Base-by-base conservation (phyloP, 306 rosid species). In the Coriaria nepalensis region DNA sequence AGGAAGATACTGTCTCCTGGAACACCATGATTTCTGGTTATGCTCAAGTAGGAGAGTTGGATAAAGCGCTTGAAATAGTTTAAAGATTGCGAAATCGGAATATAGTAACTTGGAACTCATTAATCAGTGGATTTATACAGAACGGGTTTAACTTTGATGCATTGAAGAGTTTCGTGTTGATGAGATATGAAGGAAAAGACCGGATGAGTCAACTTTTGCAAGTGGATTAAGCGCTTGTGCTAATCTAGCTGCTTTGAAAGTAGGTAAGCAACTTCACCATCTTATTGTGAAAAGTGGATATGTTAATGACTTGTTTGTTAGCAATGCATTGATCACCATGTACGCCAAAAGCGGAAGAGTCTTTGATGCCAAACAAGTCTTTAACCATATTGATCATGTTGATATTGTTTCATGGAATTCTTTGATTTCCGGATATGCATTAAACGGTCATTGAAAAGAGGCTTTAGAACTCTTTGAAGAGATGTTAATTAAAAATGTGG, bases 341-440 rank as follows among this genome's bases (percentile, higher is more conserved):
- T 87, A 87, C 37, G 75, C 82, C 35, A 87, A 83, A 75, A 71
- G 82, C 14, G 93, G 85, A 62, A 56, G 62, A 53, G 57, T 78
- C 7, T 38, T 29, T 35, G 64, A 46, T 57, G 83, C 96, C 37
- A 69, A 73, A 49, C 67, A 59, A 14, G 67, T 78, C 51, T 87
- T 87, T 41, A 49, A 61, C 68, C 82, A 71, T 52, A 73, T 59
- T 35, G 51, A 52, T 40, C 32, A 50, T 13, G 56, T 55, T 6
- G 94, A 87, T 49, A 68, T 83, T 35, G 66, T 87, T 47, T 80
- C 96, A 53, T 80, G 87, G 87, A 87, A 87, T 63, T 79, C 94
- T 53, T 65, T 87, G 70, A 87, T 87, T 64, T 61, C 79, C 2
- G 84, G 94, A 10, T 75, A 73, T 69, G 80, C 96, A 54, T 40